These are phyloP conservation scores for Chlorella vulgaris DNA, from an alignment of 139 green algal genomes.

Conservation along the genomic window DNA sequence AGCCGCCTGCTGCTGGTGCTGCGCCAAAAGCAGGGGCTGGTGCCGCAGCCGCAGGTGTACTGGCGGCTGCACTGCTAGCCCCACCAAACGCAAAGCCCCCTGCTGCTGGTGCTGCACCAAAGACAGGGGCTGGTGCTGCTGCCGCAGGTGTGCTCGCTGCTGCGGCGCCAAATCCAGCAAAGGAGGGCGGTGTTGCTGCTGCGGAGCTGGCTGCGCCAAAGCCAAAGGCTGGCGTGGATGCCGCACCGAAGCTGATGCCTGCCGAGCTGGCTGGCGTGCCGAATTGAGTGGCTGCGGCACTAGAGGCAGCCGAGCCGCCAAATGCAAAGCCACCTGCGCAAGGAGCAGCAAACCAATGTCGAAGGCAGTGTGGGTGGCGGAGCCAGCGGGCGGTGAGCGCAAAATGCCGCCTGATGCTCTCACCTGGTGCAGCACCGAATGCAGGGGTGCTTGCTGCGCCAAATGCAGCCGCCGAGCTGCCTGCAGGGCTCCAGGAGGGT, in stretches of 20 bases:
- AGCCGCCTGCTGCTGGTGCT: too few relatives aligned
- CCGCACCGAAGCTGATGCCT: slow-evolving; percentile 11
- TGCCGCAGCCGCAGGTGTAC: too few relatives aligned
- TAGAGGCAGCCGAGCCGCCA: not conserved
- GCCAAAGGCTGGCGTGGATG: slow-evolving; percentile 3
- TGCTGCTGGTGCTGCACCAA: too few relatives aligned
- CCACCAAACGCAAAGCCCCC: too few relatives aligned
- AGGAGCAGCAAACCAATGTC: not conserved
- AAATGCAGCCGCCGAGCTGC: slow-evolving; percentile 3
- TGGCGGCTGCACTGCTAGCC: too few relatives aligned
- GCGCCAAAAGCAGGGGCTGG: too few relatives aligned
- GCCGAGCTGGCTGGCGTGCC: not conserved
- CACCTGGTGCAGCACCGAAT: slow-evolving; percentile 14
- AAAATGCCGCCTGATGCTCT: not conserved
- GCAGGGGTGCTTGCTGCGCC: slow-evolving; percentile 1
- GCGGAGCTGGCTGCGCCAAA: slow-evolving; percentile 33
- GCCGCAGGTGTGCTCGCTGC: not conserved
- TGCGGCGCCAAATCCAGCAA: not conserved
- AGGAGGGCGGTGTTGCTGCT: not conserved
- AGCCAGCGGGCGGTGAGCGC: not conserved
- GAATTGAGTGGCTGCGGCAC: not conserved
- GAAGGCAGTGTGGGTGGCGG: not conserved
- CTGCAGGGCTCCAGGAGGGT: not conserved
- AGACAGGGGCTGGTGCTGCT: too few relatives aligned
- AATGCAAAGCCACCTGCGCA: slow-evolving; percentile 18